phyloP scores from a whole-genome alignment of 176 grass and related monocot genomes.

The Metroxylon sagu region DNA sequence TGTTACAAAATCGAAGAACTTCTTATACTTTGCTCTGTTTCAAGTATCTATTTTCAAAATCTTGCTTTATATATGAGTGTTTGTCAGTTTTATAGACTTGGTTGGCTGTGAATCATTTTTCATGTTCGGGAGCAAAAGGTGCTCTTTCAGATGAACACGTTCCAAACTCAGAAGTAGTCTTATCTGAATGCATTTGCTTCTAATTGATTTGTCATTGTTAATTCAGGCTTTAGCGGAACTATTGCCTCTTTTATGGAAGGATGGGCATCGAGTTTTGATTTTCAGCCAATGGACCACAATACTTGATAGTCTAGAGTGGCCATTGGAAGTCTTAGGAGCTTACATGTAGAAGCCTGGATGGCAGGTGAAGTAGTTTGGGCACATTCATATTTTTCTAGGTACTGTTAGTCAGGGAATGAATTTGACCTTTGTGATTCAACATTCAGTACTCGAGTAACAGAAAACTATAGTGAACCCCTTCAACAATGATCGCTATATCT shows the following conservation, averaged over 20 bases:
- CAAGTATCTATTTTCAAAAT: too few species aligned
- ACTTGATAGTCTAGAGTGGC: constrained; percentile 98
- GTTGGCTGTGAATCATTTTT: too few species aligned
- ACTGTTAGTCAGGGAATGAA: too few species aligned
- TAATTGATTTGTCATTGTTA: constrained; percentile 17
- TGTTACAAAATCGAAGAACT: too few species aligned
- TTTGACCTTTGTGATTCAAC: too few species aligned
- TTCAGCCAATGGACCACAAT: constrained; percentile 98
- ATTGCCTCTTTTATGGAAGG: constrained; percentile 62
- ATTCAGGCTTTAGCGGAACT: constrained; percentile 77
- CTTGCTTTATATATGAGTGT: too few species aligned
- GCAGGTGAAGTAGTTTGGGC: constrained; percentile 26
- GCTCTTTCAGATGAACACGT: too few species aligned
- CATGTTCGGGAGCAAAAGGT: too few species aligned
- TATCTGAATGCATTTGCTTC: background rate
- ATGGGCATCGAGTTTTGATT: constrained; percentile 81
- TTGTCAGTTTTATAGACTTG: too few species aligned
- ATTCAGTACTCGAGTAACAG: constrained; percentile 71
- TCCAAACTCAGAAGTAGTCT: too few species aligned
- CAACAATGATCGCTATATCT: constrained; percentile 76
- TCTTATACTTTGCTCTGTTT: too few species aligned
- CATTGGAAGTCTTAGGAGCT: constrained; percentile 83
- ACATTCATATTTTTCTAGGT: background rate
- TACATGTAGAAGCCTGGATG: constrained; percentile 83
- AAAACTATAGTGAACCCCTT: constrained; percentile 97